Evolutionary conservation across 257 asterid species (phyloP).

Genomic region (Solanum raphanifolium): DNA sequence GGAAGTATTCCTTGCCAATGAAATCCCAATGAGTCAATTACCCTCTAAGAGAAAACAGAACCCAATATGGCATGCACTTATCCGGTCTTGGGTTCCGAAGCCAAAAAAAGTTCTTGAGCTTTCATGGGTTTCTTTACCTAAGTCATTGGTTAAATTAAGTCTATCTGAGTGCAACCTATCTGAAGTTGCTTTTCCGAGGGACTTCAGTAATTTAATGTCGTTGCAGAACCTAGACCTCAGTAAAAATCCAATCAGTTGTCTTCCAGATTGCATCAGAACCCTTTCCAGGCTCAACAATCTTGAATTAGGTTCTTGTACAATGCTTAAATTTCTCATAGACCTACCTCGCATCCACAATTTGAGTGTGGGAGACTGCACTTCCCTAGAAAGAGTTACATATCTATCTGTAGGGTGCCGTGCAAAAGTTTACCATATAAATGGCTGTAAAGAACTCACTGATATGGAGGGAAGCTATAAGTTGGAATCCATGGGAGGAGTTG

Average conservation of each 20-base stretch:
- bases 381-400: not conserved
- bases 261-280: not conserved
- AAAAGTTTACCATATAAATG: fast-evolving
- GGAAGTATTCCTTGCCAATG: not conserved
- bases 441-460: not conserved
- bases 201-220: not conserved
- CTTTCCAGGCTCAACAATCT: not conserved
- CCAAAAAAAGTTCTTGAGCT: not conserved
- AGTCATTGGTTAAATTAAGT: not conserved
- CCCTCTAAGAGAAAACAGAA: not conserved
- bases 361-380: not conserved
- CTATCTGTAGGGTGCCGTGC: not conserved
- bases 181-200: not conserved
- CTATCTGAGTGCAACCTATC: not conserved
- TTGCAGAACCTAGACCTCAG: not conserved
- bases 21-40: not conserved
- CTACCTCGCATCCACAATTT: not conserved
- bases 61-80: not conserved
- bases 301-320: not conserved
- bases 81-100: not conserved
- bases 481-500: not conserved
- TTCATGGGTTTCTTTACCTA: not conserved
- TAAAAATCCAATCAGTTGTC: not conserved
- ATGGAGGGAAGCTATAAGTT: not conserved
- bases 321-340: not conserved